Evolutionary conservation across 1,284 basidiomycete genomes (phyloP).

Genomic region (Calocybe gambosa): DNA sequence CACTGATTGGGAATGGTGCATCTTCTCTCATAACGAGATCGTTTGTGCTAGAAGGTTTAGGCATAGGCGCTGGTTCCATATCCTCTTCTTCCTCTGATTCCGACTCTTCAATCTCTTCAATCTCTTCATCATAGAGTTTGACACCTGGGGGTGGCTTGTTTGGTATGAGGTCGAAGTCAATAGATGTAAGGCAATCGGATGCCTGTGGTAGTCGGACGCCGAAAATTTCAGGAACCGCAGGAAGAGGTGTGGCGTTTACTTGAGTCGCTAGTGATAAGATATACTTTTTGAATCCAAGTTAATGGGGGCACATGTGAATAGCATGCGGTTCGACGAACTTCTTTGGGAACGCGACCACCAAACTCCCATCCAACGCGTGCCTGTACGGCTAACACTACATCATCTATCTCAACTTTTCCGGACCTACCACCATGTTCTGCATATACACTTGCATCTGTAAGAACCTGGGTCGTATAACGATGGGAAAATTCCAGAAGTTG

Average conservation of each 20-base stretch:
- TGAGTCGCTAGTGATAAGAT: slow-evolving; percentile 84
- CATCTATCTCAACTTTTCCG: slow-evolving; percentile 84
- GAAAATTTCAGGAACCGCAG: slow-evolving; percentile 91
- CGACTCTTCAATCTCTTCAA: slow-evolving; percentile 71
- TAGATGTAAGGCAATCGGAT: slow-evolving; percentile 79
- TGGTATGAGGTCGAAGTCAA: slow-evolving; percentile 92
- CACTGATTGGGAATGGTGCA: slow-evolving; percentile 47
- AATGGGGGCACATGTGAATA: background rate
- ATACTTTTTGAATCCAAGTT: slow-evolving; percentile 50
- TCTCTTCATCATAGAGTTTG: slow-evolving; percentile 70
- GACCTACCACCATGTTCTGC: slow-evolving; percentile 86
- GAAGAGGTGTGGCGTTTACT: slow-evolving; percentile 86
- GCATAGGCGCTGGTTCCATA: slow-evolving; percentile 41
- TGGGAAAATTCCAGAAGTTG: slow-evolving; percentile 96
- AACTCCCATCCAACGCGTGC: slow-evolving; percentile 93
- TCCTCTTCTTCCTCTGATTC: slow-evolving; percentile 52
- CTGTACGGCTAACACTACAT: slow-evolving; percentile 88
- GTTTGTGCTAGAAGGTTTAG: slow-evolving; percentile 15
- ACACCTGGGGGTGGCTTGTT: slow-evolving; percentile 75
- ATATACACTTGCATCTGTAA: slow-evolving; percentile 88
- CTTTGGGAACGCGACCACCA: slow-evolving; percentile 89
- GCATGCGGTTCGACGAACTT: slow-evolving; percentile 50
- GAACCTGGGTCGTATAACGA: slow-evolving; percentile 88
- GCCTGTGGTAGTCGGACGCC: slow-evolving; percentile 85
- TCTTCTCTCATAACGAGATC: slow-evolving; percentile 33